These are phyloP conservation scores for Phialophora verrucosa DNA, from an alignment of 2,329 filamentous ascomycete species.

Conservation along the genomic window DNA sequence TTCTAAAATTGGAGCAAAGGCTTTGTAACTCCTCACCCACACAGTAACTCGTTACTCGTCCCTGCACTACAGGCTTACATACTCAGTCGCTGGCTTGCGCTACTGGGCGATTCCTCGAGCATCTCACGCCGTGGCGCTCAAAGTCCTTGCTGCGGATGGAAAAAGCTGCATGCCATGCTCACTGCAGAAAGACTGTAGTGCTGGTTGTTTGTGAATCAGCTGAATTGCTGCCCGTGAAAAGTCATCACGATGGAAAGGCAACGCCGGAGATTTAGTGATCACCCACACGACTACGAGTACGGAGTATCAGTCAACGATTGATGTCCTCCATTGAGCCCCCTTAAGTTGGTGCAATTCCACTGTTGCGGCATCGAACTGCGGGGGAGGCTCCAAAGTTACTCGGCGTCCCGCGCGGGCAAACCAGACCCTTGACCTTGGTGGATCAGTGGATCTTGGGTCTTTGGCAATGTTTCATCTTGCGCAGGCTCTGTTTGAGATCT, in stretches of 20 bases:
- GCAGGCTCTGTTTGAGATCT: neutral
- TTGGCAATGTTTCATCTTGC: neutral
- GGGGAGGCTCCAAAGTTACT: neutral
- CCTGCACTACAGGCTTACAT: neutral
- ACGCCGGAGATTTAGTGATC: neutral
- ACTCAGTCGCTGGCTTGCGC: neutral
- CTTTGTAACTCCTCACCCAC: neutral
- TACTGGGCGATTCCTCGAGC: neutral
- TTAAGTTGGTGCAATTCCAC: neutral
- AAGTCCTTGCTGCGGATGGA: neutral
- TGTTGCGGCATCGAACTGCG: neutral
- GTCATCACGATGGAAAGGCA: neutral
- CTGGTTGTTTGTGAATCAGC: neutral
- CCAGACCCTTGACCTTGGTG: neutral
- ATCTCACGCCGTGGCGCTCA: neutral
- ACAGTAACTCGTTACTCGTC: too few relatives aligned
- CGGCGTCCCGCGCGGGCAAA: neutral
- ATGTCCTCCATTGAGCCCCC: neutral
- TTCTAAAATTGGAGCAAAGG: neutral
- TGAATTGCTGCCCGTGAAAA: neutral
- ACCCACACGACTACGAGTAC: too few relatives aligned
- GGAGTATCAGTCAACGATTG: neutral
- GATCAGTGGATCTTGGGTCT: neutral
- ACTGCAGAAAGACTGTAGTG: neutral
- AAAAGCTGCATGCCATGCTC: neutral